These are phyloP conservation scores for Excoecaria cochinchinensis DNA, from an alignment of 345 rosid species.

Conservation along the genomic window DNA sequence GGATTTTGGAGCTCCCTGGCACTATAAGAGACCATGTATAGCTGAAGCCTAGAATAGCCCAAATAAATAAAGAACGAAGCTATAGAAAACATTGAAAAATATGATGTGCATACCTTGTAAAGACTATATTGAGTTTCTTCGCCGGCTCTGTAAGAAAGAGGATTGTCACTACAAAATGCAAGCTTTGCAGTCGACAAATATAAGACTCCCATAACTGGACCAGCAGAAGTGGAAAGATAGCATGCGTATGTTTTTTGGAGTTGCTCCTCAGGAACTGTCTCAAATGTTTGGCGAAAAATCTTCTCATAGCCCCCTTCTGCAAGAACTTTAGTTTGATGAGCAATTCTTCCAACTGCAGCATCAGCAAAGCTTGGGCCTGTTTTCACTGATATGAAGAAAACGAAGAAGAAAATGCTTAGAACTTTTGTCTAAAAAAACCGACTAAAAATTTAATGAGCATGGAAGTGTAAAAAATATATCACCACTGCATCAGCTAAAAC, in stretches of 20 bases:
- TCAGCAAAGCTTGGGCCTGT: conserved; percentile 92
- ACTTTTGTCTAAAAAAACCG: neutral
- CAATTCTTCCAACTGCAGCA: conserved; percentile 86
- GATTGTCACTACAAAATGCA: conserved; percentile 77
- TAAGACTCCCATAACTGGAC: conserved; percentile 89
- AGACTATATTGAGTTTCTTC: conserved; percentile 68
- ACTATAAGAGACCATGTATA: no score
- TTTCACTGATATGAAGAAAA: conserved; percentile 53
- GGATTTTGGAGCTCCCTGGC: neutral
- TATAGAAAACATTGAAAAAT: neutral
- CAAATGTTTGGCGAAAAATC: conserved; percentile 71
- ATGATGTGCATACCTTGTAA: conserved; percentile 60
- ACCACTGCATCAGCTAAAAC: neutral
- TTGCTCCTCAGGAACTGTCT: conserved; percentile 68
- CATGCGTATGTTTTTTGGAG: conserved; percentile 79
- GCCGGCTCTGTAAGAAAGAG: conserved; percentile 75
- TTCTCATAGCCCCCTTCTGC: conserved; percentile 98
- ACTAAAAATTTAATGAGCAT: neutral
- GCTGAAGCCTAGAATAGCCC: no score
- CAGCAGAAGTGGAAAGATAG: conserved; percentile 90
- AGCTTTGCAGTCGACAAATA: conserved; percentile 77
- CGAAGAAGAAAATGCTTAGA: neutral
- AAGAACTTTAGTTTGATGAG: conserved; percentile 82
- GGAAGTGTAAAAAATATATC: neutral
- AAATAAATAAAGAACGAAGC: no score